Evolutionary conservation across 306 rosid genomes (phyloP), one percentile per base, ranked within the genome.

Genomic region (Trifolium subterraneum): DNA sequence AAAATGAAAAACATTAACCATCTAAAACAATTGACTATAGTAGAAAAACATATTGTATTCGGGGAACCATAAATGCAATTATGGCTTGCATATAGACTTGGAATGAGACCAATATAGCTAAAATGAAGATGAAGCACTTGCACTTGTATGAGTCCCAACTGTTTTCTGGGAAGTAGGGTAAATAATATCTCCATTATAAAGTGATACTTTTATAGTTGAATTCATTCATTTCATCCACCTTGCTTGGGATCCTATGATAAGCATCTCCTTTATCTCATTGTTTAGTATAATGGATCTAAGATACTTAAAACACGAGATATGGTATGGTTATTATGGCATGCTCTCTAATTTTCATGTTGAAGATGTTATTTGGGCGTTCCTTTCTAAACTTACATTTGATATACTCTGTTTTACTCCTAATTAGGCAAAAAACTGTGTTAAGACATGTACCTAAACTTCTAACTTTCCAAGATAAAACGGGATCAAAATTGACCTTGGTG

Each of bases 1-100:
- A 48, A 58, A 72, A 45, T 5, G 10, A 61, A 76, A 64, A 71
- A 41, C 38, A 75, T 41, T 29, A 64, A 72, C 63, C 22, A 12
- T 44, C 74, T 29, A 66, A 20, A 23, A 69, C 41, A 29, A 15
- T 31, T 15, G 15, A 29, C 22, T n/a, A 4, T 20, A 31, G 66
- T 31, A 60, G 66, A 54, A 19, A 69, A 64, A 47, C 27, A 23
- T 35, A 72, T 64, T 70, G 59, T 16, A 64, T 36, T 54, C 15
- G 52, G 38, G 72, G 20, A 71, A 83, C 63, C 42, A 39, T 55
- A 64, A 47, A 45, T 52, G 69, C 61, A 39, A 50, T 19, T 35
- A 15, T 35, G 60, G 44, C 64, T 60, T 35, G 65, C n/a, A 15
- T 2, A 65, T 64, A 64, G 19, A 64, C 18, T 10, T 64, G 16